Conservation (phyloP, 768 basidiomycete species). For the Ramaria rubella region DNA sequence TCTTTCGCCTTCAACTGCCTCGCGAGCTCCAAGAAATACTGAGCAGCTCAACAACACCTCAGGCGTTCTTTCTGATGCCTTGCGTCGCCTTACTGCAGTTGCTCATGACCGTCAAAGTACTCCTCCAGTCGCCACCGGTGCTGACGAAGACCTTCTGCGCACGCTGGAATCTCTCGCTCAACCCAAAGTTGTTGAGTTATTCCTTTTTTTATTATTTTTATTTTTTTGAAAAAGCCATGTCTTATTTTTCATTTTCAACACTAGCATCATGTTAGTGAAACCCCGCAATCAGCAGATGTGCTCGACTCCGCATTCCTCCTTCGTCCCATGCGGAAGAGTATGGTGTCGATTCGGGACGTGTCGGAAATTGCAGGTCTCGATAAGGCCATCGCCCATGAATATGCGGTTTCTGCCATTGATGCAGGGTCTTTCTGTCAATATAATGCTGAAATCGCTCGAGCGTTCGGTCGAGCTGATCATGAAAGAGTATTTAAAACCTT, state of each 20-base stretch:
- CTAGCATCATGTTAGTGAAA: not conserved
- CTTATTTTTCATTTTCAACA: not conserved
- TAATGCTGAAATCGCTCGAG: slow-evolving; percentile 56
- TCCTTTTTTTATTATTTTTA: not conserved
- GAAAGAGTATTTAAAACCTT: slow-evolving; percentile 61
- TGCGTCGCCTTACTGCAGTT: slow-evolving; percentile 55
- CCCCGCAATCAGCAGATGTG: not conserved
- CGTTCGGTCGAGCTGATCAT: slow-evolving; percentile 59
- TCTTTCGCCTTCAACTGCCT: slow-evolving; percentile 32
- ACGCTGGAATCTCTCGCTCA: slow-evolving; percentile 6
- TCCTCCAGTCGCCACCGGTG: slow-evolving; percentile 33
- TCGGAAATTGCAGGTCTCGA: slow-evolving; percentile 45
- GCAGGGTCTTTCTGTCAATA: slow-evolving; percentile 45
- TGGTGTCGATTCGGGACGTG: slow-evolving; percentile 46
- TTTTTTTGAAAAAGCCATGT: not conserved
- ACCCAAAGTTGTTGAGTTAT: not conserved
- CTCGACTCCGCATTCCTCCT: not conserved
- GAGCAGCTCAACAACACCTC: slow-evolving; percentile 45
- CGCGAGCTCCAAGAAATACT: slow-evolving; percentile 28
- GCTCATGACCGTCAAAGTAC: slow-evolving; percentile 48
- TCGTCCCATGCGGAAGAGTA: not conserved
- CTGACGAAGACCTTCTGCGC: slow-evolving; percentile 35
- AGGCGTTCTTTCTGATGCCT: slow-evolving; percentile 64
- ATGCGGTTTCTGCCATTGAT: slow-evolving; percentile 41
- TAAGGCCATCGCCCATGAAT: slow-evolving; percentile 53